Percentiles rank a stretch among this genome's conserved stretches.
Conservation (phyloP, 805 yeast genomes). For the Saccharomycopsis amapae region DNA sequence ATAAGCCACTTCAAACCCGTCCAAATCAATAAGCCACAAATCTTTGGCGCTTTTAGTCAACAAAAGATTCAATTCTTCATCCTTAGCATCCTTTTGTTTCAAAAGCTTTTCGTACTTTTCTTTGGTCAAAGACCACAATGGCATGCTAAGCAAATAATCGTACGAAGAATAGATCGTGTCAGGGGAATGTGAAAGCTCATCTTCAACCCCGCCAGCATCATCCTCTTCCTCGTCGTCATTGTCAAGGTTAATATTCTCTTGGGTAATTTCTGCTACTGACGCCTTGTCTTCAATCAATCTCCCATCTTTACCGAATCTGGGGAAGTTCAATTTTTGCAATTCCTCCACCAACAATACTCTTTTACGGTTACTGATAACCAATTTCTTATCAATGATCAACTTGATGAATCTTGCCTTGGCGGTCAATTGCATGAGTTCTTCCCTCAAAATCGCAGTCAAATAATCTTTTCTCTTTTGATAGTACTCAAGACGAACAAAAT, state of each 20-base stretch:
- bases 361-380: conserved; percentile 69
- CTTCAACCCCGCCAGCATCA: conserved; percentile 30
- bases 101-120: conserved; percentile 81
- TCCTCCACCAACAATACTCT: conserved; percentile 56
- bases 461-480: conserved; percentile 88
- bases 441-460: conserved; percentile 58
- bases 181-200: conserved; percentile 35
- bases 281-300: conserved; percentile 23
- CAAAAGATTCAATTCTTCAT: conserved; percentile 58
- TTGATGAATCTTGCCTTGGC: conserved; percentile 89
- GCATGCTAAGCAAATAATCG: conserved; percentile 88
- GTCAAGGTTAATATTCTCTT: conserved; percentile 35
- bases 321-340: conserved; percentile 60
- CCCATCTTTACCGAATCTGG: conserved; percentile 46
- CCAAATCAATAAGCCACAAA: conserved; percentile 80
- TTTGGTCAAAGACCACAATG: conserved; percentile 85
- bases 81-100: conserved; percentile 64
- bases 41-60: conserved; percentile 73
- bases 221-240: conserved; percentile 34
- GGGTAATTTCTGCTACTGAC: conserved; percentile 24
- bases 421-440: conserved; percentile 65
- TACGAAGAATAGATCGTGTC: conserved; percentile 55
- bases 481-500: conserved; percentile 76
- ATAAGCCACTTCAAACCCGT: conserved; percentile 62
- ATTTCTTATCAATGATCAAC: conserved; percentile 71